Evolutionary conservation across 805 yeast genomes (phyloP), one percentile per base, ranked within the genome.

Genomic region (Candida sakaeoensis): DNA sequence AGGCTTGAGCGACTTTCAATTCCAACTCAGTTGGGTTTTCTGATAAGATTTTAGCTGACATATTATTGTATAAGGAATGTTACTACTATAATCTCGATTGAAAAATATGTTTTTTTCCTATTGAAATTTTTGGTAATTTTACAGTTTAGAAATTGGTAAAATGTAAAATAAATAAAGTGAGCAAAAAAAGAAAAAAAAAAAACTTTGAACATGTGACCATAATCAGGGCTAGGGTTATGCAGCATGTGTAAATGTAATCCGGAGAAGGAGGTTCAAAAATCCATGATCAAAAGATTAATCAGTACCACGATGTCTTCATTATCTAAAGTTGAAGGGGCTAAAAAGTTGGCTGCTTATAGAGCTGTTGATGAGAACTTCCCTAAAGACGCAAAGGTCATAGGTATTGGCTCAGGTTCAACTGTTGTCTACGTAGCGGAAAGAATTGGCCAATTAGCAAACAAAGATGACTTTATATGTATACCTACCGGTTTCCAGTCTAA

Each of bases 1-100:
- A 86, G 67, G 98, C 96, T 80, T 91, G 97, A 66, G 96, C 97
- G 70, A 93, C 95, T 80, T 91, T 95, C 75, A 93, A 86, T 81
- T 93, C 99, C 75, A 93, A 89, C 79, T 93, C 98, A 70, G 93
- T 72, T 79, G 99, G 98, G 67, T 86, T 86, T 70, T 84, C 82
- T 68, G 89, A 82, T 75, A 91, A 83, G 75, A 93, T 81, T 82
- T 93, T 93, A 74, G 86, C 80, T 71, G 98, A 91, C 98, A 91
- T 91, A 55, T 61, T 77, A 13, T 23, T 24, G 21, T 27, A 24
- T 21, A 32, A 18, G 38, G 36, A 31, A 36, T 29, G 33, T 18
- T 31, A 40, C 35, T 17, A 32, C 24, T 22, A 25, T 25, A 24
- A 30, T 33, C 21, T 13, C 6, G 25, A 13, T 21, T 32, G 37